Conservation (phyloP, 768 basidiomycete genomes). For the Inosperma sp. region DNA sequence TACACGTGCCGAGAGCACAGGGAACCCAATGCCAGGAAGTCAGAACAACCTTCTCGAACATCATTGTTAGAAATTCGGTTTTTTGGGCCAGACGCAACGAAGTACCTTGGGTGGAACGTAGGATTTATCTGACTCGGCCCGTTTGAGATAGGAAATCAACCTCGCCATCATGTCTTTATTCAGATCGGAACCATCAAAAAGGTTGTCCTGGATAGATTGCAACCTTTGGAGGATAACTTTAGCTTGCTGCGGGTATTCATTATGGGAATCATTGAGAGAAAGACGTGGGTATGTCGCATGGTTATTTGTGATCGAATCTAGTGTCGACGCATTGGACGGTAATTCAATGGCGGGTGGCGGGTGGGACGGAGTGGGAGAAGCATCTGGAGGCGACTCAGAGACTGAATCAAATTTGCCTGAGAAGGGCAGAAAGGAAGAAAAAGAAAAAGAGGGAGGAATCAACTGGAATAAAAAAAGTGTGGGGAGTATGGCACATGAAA, state of each 20-base stretch:
- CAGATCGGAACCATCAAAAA: slow-evolving; percentile 4
- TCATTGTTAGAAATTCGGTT: no score
- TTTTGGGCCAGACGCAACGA: no score
- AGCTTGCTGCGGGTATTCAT: neutral
- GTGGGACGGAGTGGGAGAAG: neutral
- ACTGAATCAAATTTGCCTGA: neutral
- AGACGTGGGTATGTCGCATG: slow-evolving; percentile 12
- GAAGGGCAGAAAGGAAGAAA: slow-evolving; percentile 3
- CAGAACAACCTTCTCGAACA: slow-evolving; percentile 13
- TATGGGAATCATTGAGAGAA: neutral
- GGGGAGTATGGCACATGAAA: slow-evolving; percentile 3
- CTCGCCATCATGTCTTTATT: slow-evolving; percentile 12
- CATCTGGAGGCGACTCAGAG: no score
- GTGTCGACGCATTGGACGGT: no score
- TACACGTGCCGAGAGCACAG: slow-evolving; percentile 12
- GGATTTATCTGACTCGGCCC: slow-evolving; percentile 4
- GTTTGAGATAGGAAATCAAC: slow-evolving; percentile 2
- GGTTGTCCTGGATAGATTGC: neutral
- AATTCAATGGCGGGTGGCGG: no score
- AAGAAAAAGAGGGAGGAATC: neutral
- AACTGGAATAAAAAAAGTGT: slow-evolving; percentile 3
- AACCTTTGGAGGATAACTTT: slow-evolving; percentile 7
- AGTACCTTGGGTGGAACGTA: slow-evolving; percentile 13
- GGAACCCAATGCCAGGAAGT: slow-evolving; percentile 16
- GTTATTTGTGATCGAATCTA: slow-evolving; percentile 10